phyloP scores from a whole-genome alignment of 257 asterid species.

The Nicotiana benthamiana region DNA sequence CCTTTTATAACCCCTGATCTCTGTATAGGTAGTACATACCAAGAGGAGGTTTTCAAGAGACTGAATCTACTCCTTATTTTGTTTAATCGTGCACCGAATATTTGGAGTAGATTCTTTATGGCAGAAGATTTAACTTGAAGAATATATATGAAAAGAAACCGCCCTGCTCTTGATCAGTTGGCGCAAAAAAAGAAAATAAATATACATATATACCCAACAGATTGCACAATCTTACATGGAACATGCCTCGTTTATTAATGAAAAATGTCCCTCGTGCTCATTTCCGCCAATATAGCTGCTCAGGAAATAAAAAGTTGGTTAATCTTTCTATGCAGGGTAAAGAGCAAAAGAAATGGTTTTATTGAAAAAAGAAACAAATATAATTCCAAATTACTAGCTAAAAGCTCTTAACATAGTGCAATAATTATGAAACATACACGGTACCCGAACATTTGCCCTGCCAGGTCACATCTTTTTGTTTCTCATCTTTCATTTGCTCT shows the following conservation, averaged over 20 bases:
- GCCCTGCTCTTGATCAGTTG: not conserved
- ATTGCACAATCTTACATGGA: slow-evolving; percentile 42
- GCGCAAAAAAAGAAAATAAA: not conserved
- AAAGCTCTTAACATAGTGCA: not conserved
- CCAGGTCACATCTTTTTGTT: slow-evolving; percentile 78
- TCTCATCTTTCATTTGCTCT: slow-evolving; percentile 66
- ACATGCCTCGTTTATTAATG: slow-evolving; percentile 92
- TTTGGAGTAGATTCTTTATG: not conserved
- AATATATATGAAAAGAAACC: not conserved
- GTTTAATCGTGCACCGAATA: not conserved
- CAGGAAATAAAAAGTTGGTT: slow-evolving; percentile 18
- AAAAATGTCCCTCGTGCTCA: slow-evolving; percentile 88
- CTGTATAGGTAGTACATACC: not conserved
- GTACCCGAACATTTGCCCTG: slow-evolving; percentile 99
- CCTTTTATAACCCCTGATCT: not conserved
- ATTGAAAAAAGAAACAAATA: not conserved
- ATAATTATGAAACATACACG: slow-evolving; percentile 58
- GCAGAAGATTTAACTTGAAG: not conserved
- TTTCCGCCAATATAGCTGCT: slow-evolving; percentile 87
- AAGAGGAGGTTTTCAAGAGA: not conserved
- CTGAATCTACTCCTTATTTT: not conserved
- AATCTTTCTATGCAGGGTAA: slow-evolving; percentile 1
- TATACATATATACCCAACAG: not conserved
- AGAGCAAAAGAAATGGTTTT: slow-evolving; percentile 2
- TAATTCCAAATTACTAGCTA: not conserved